Conservation (phyloP, 2,329 filamentous ascomycete genomes). For the Pseudogymnoascus sp. region DNA sequence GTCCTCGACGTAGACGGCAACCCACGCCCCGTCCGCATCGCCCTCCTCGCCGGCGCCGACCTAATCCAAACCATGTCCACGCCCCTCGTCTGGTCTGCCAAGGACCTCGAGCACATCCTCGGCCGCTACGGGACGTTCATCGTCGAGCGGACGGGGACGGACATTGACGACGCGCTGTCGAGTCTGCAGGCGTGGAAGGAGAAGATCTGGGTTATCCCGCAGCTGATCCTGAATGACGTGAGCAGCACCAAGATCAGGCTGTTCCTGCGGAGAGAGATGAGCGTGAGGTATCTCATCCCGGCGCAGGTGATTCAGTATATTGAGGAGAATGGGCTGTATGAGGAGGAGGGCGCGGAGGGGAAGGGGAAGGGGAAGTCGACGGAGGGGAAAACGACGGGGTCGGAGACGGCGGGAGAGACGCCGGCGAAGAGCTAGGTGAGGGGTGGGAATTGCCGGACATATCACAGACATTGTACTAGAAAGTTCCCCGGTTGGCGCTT, state of each 20-base stretch:
- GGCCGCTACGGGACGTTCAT: constrained; percentile 72
- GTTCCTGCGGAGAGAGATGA: constrained; percentile 72
- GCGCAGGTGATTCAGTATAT: constrained; percentile 70
- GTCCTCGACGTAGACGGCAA: constrained; percentile 61
- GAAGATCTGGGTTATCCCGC: constrained; percentile 81
- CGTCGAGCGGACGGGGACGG: constrained; percentile 80
- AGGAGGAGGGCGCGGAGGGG: constrained; percentile 34
- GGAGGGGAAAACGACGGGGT: neutral
- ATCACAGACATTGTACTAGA: neutral
- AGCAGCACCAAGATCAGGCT: constrained; percentile 77
- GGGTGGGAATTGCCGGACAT: neutral
- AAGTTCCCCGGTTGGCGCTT: neutral
- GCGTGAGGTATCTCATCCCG: constrained; percentile 69
- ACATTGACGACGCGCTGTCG: constrained; percentile 81
- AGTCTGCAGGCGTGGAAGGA: constrained; percentile 74
- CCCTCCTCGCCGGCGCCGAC: constrained; percentile 73
- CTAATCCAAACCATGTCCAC: constrained; percentile 63
- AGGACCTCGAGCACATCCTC: constrained; percentile 83
- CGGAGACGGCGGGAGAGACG: neutral
- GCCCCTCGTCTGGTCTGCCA: constrained; percentile 71
- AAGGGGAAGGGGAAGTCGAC: constrained; percentile 21
- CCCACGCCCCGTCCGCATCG: constrained; percentile 59
- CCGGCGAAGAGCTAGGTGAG: neutral
- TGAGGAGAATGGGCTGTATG: constrained; percentile 58
- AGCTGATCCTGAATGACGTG: constrained; percentile 80